Evolutionary conservation across 2,329 filamentous ascomycete genomes (phyloP), one percentile per base, ranked within the genome.

Genomic region (Scytalidium lignicola): DNA sequence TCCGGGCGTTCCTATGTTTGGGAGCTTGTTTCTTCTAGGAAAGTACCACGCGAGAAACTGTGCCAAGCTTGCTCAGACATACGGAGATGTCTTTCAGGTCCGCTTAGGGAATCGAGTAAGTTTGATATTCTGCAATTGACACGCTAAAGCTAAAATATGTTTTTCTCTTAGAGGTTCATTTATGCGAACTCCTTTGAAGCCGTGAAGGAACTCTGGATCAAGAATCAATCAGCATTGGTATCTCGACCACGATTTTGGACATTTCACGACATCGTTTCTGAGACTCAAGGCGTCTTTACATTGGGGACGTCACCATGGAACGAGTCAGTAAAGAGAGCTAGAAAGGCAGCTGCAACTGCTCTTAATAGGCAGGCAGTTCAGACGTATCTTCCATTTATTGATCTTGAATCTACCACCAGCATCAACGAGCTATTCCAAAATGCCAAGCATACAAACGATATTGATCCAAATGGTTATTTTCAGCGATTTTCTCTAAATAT

Each of bases 281-380:
- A 64, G 12, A 75, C 73, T 0, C 74, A 79, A 54, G 76, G 75
- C 1, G 32, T 37, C n/a, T 79, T 78, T 61, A 79, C 75, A 0
- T 78, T 79, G 45, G 75, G 75, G n/a, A 72, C 68, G 4, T 72
- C 68, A 2, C 75, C 75, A 1, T 78, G 75, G 75, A 74, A 78
- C 46, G 71, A 75, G 19, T 74, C 70, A 29, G 78, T 74, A 59
- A 73, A 72, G 55, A 77, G 74, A 54, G 76, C 76, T 56, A 67
- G 75, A 1, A 78, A 76, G 53, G 74, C 74, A 1, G 71, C 74
- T 1, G 73, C 73, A 1, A 71, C 69, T 1, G 73, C 74, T 0
- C 60, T 79, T 1, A 68, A 70, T 13, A 61, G 72, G 20, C 66
- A 70, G 0, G 71, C 72, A 3, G 65, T 78, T 60, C 67, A 69